These are phyloP conservation scores for Ceratonia siliqua DNA, from an alignment of 306 rosid genomes.

Conservation along the genomic window DNA sequence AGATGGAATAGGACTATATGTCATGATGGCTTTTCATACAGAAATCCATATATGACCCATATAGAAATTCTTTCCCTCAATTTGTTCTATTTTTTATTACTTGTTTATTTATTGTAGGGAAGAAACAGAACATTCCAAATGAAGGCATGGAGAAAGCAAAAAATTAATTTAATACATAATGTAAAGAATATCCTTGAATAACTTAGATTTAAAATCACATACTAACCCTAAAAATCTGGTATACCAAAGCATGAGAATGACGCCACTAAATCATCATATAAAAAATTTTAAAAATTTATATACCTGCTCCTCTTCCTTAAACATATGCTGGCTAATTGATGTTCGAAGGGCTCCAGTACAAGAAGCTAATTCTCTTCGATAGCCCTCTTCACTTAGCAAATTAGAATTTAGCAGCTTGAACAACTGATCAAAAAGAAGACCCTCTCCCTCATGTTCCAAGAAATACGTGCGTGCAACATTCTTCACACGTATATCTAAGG, in stretches of 20 bases:
- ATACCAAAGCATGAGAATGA: not conserved
- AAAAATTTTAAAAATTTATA: not conserved
- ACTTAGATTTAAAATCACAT: not conserved
- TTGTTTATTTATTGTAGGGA: not conserved
- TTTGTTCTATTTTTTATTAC: not conserved
- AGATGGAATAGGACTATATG: not conserved
- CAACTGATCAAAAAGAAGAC: slow-evolving; percentile 37
- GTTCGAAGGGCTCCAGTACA: slow-evolving; percentile 40
- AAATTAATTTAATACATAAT: not conserved
- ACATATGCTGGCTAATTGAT: slow-evolving; percentile 41
- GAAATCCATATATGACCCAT: not conserved
- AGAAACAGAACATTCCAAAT: not conserved
- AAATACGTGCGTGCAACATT: slow-evolving; percentile 39
- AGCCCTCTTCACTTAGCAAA: slow-evolving; percentile 31
- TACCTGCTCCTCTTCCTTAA: slow-evolving; percentile 44
- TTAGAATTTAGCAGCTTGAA: slow-evolving; percentile 34
- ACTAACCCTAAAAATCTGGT: not conserved
- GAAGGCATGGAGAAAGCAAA: not conserved
- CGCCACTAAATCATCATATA: not conserved
- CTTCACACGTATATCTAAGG: slow-evolving; percentile 41
- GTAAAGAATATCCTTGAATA: not conserved
- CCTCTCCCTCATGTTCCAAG: slow-evolving; percentile 43
- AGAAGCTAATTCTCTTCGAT: slow-evolving; percentile 37
- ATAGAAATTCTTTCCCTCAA: not conserved
- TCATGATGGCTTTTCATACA: not conserved